Base-by-base conservation (phyloP, 192 early-diverging fungal species). In the Kappamyces sp. region DNA sequence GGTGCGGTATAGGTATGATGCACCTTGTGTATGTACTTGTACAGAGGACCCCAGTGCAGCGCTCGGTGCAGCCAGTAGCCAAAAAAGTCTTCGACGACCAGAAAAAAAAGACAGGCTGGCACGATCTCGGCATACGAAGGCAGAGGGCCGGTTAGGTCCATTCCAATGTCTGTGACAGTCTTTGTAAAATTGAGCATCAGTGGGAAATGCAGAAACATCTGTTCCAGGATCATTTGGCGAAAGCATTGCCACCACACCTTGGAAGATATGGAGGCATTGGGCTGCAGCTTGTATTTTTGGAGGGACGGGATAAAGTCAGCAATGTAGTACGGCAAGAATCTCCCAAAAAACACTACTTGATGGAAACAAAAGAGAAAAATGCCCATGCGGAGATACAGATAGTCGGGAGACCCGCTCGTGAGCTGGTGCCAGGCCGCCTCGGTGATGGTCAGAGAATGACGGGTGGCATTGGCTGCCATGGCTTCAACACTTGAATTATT, bases 1-100 rank as follows among this genome's bases (percentile, higher is more conserved):
- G 92, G 90, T 39, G 94, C 86, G 15, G 88, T 78, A 75, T 87
- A 94, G 68, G 90, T 83, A 74, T 97, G 94, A 74, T 97, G 92
- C 9, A 87, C 74, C 75, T 97, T 97, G 85, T 97, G 94, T 55
- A 97, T 87, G 58, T 78, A 68, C 63, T 90, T 89, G 75, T 97
- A 97, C 60, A 94, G 71, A 37, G 83, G 78, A 2, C 87, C 86
- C 66, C 85, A 88, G 79, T 97, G 94, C 51, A 97, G 78, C 43
- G 82, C 72, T 37, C 92, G 86, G 76, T 97, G 94, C 23, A 84
- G 72, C 79, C 81, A 90, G 84, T 94, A 97, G 65, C 93, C 91
- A 69, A 82, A 91, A n/a, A 84, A 77, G 62, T 97, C 94, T 68
- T 94, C 92, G 53, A 87, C 71, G 37, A 94, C 57, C 50, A 97